Evolutionary conservation across 768 basidiomycete species (phyloP).

Genomic region (Nevesoporus exiguus): DNA sequence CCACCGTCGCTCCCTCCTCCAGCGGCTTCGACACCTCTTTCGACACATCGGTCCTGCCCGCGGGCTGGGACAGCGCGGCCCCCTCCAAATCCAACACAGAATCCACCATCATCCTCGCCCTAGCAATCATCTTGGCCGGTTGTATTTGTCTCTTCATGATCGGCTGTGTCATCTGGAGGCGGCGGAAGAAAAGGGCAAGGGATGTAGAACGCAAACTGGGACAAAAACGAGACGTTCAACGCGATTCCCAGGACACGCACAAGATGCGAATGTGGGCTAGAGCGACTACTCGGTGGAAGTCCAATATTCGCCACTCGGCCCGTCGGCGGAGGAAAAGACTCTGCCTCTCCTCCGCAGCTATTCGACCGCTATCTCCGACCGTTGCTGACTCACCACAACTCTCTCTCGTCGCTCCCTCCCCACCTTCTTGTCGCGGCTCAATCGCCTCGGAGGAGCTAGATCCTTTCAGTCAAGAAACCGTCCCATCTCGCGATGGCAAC

Average conservation of each 20-base stretch:
- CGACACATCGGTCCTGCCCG: conserved; percentile 41
- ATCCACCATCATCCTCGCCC: conserved; percentile 48
- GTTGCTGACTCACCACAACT: conserved; percentile 10
- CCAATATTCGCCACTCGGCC: conserved; percentile 56
- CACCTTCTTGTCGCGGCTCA: conserved; percentile 30
- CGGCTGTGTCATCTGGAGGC: conserved; percentile 58
- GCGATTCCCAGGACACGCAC: conserved; percentile 29
- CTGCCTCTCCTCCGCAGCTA: neutral
- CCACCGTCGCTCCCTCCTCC: conserved; percentile 16
- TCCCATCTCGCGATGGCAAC: neutral
- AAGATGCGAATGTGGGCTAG: conserved; percentile 62
- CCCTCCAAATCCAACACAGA: conserved; percentile 26
- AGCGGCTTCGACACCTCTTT: conserved; percentile 1
- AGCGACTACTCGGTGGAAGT: conserved; percentile 68
- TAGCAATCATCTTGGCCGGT: conserved; percentile 62
- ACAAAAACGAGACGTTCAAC: conserved; percentile 23
- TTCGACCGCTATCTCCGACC: conserved; percentile 22
- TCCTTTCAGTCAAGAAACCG: conserved; percentile 3
- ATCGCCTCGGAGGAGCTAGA: conserved; percentile 12
- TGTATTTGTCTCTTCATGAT: conserved; percentile 61
- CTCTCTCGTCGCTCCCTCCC: conserved; percentile 1
- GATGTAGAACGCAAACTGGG: conserved; percentile 53
- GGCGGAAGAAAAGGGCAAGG: conserved; percentile 32
- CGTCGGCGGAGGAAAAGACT: conserved; percentile 47
- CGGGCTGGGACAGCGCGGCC: conserved; percentile 44